Percentiles rank a stretch among this genome's conserved stretches.
Conservation (phyloP, 169 alveolate species). For the Amoebophrya sp. region DNA sequence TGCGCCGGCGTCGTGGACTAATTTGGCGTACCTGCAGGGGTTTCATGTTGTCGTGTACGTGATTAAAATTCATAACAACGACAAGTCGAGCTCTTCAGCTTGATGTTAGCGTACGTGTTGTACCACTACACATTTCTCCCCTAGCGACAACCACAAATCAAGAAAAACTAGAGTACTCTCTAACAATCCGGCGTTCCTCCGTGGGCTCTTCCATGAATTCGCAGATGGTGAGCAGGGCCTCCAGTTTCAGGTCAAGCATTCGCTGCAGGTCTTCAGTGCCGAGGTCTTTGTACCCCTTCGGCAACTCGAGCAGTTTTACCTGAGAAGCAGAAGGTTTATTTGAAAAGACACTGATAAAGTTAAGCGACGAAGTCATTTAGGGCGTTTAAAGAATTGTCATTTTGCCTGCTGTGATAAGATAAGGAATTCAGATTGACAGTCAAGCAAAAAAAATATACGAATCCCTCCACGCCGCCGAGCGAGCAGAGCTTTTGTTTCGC, state of each 20-base stretch:
- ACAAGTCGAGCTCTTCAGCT: background rate
- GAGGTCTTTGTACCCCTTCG: background rate
- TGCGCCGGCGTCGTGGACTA: background rate
- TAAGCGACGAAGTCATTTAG: too few species aligned
- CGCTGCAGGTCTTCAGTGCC: background rate
- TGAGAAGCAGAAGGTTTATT: too few species aligned
- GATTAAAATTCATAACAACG: background rate
- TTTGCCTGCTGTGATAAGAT: too few species aligned
- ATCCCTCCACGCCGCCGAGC: background rate
- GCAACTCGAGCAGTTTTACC: background rate
- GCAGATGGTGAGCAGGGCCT: background rate
- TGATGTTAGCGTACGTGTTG: background rate
- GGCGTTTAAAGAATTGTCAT: too few species aligned
- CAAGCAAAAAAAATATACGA: too few species aligned
- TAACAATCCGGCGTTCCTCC: background rate
- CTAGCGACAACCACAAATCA: too few species aligned
- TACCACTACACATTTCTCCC: background rate
- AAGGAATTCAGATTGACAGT: too few species aligned
- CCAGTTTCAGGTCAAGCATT: background rate
- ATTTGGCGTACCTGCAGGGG: background rate
- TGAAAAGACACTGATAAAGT: too few species aligned
- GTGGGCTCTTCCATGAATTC: background rate
- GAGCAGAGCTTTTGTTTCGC: background rate
- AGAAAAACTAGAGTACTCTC: background rate
- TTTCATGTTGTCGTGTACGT: background rate